Evolutionary conservation across 2,329 filamentous ascomycete species (phyloP).

Genomic region (Elsinoe batatas): DNA sequence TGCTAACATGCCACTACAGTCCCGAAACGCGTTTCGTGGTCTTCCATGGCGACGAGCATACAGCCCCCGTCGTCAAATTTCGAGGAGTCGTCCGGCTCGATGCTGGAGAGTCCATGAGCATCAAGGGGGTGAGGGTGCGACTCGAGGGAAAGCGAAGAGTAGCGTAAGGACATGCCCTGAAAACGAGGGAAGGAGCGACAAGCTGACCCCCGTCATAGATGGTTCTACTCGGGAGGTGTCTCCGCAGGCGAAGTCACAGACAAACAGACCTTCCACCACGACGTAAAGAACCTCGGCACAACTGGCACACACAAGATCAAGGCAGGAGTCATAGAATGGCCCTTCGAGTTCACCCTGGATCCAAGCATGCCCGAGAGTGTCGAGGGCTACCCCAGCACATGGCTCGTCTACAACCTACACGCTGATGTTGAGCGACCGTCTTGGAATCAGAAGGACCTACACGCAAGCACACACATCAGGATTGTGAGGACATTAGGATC

Average conservation of each 20-base stretch:
- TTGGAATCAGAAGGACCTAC: constrained; percentile 79
- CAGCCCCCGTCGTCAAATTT: constrained; percentile 36
- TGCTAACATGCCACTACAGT: constrained; percentile 19
- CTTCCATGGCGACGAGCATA: constrained; percentile 39
- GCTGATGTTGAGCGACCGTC: constrained; percentile 71
- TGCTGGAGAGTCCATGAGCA: constrained; percentile 38
- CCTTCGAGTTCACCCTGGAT: constrained; percentile 40
- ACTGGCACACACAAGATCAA: constrained; percentile 41
- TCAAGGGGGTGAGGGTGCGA: constrained; percentile 37
- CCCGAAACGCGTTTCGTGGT: constrained; percentile 41
- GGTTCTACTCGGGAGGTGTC: constrained; percentile 30
- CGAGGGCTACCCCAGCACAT: constrained; percentile 77
- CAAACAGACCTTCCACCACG: constrained; percentile 38
- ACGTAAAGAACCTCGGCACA: constrained; percentile 36
- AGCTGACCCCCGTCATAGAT: constrained; percentile 16
- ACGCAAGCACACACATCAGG: constrained; percentile 57
- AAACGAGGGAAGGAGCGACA: background rate
- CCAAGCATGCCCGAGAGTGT: constrained; percentile 64
- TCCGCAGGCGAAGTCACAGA: constrained; percentile 33
- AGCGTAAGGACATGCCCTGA: constrained; percentile 26
- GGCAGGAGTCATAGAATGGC: constrained; percentile 40
- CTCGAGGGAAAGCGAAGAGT: constrained; percentile 41
- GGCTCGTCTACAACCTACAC: constrained; percentile 82
- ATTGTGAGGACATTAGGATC: constrained; percentile 40
- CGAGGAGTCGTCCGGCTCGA: constrained; percentile 38